phyloP scores from a whole-genome alignment of 768 basidiomycete genomes.

The Amanita phalloides region DNA sequence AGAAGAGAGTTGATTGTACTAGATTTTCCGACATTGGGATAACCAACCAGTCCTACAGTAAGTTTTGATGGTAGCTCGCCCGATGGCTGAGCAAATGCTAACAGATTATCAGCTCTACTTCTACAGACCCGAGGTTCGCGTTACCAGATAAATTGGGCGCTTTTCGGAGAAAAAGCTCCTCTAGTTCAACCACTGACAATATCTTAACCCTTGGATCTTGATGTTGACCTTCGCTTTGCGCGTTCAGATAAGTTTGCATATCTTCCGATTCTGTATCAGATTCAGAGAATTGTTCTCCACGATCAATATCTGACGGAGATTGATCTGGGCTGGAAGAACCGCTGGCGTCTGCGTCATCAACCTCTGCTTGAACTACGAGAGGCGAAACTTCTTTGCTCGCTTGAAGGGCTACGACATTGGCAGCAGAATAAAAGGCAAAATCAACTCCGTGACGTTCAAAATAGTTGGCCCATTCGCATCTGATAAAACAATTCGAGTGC shows the following conservation, averaged over 20 bases:
- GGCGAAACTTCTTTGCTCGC: conserved; percentile 42
- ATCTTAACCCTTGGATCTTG: conserved; percentile 65
- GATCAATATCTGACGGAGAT: conserved; percentile 11
- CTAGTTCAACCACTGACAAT: conserved; percentile 78
- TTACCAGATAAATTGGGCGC: conserved; percentile 66
- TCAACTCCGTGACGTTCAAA: conserved; percentile 66
- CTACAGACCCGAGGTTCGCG: conserved; percentile 10
- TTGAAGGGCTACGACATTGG: conserved; percentile 78
- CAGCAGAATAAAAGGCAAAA: conserved; percentile 92
- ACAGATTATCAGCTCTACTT: background rate
- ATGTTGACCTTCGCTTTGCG: conserved; percentile 40
- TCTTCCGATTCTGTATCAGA: conserved; percentile 23
- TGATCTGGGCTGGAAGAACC: background rate
- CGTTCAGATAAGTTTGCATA: conserved; percentile 33
- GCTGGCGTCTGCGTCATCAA: background rate
- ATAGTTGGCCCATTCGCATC: conserved; percentile 84
- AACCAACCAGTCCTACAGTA: conserved; percentile 88
- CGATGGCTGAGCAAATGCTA: conserved; percentile 50
- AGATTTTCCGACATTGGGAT: conserved; percentile 98
- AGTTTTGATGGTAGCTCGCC: conserved; percentile 55
- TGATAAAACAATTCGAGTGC: conserved; percentile 18
- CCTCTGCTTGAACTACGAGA: conserved; percentile 11
- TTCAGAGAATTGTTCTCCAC: conserved; percentile 15
- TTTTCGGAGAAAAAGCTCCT: conserved; percentile 61
- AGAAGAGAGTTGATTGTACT: conserved; percentile 95